Evolutionary conservation across 225 moss, liverwort and hornwort genomes (phyloP).

Genomic region (Polytrichum commune): DNA sequence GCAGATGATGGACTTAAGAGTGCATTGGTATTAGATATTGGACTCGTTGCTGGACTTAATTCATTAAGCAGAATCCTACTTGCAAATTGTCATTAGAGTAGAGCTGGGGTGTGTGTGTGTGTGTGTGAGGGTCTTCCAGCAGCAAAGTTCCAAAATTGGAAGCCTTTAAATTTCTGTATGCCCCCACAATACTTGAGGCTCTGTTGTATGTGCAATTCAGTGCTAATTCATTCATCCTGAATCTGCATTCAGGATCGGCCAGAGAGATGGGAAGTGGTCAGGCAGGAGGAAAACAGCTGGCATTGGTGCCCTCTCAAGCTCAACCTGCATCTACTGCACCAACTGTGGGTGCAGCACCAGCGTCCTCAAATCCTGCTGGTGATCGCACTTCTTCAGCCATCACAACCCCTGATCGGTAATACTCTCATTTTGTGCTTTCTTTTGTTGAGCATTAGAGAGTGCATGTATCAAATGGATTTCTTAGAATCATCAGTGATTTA

Average conservation of each 20-base stretch:
- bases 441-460: background rate
- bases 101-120: no score
- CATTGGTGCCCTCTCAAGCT: constrained; percentile 45
- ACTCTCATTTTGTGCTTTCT: background rate
- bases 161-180: no score
- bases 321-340: constrained; percentile 58
- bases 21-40: background rate
- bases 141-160: background rate
- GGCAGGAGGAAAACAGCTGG: constrained; percentile 60
- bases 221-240: background rate
- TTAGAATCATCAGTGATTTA: background rate
- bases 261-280: constrained; percentile 44
- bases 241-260: constrained; percentile 25
- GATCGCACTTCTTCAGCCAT: constrained; percentile 53
- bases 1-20: background rate
- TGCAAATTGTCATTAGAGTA: no score
- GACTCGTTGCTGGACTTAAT: background rate
- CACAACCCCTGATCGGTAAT: constrained; percentile 61
- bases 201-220: no score
- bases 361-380: constrained; percentile 34
- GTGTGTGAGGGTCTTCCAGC: no score
- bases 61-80: no score
- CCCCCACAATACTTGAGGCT: no score
- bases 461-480: background rate
- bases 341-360: constrained; percentile 54